Evolutionary conservation across 257 asterid genomes (phyloP).

Genomic region (Scutellaria minor): DNA sequence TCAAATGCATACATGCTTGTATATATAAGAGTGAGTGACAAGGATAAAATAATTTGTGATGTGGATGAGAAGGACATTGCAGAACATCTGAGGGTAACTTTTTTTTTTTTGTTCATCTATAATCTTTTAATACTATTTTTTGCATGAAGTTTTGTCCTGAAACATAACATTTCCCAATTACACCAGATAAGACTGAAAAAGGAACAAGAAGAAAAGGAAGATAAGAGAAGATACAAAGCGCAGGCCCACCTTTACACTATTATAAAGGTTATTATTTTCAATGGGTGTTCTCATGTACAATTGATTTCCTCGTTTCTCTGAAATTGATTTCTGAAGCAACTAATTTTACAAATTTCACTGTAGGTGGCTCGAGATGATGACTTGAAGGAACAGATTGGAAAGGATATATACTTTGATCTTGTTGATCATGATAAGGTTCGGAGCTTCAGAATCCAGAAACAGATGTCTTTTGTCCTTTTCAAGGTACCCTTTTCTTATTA

Average conservation of each 20-base stretch:
- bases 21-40: conserved; percentile 69
- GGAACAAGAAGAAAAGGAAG: conserved; percentile 98
- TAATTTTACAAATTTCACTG: conserved; percentile 2
- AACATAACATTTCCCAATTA: conserved; percentile 30
- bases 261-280: conserved; percentile 66
- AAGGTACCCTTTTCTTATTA: conserved; percentile 55
- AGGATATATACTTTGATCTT: conserved; percentile 81
- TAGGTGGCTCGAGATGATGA: conserved; percentile 97
- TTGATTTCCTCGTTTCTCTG: conserved; percentile 30
- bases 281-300: conserved; percentile 23
- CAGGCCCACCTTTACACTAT: conserved; percentile 95
- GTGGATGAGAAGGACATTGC: conserved; percentile 78
- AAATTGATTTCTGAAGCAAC: conserved; percentile 36
- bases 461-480: conserved; percentile 71
- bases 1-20: conserved; percentile 81
- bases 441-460: conserved; percentile 83
- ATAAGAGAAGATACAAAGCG: conserved; percentile 88
- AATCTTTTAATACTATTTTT: conserved; percentile 17
- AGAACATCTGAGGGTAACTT: conserved; percentile 64
- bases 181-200: conserved; percentile 89
- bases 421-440: conserved; percentile 94
- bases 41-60: conserved; percentile 69
- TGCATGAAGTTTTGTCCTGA: conserved; percentile 23
- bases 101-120: conserved; percentile 24
- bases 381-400: conserved; percentile 82